A percentile compares a stretch with the other conserved stretches of the same genome.
Evolutionary conservation across 495 filamentous ascomycete species (phyloP).

Genomic region (Xylaria longipes): DNA sequence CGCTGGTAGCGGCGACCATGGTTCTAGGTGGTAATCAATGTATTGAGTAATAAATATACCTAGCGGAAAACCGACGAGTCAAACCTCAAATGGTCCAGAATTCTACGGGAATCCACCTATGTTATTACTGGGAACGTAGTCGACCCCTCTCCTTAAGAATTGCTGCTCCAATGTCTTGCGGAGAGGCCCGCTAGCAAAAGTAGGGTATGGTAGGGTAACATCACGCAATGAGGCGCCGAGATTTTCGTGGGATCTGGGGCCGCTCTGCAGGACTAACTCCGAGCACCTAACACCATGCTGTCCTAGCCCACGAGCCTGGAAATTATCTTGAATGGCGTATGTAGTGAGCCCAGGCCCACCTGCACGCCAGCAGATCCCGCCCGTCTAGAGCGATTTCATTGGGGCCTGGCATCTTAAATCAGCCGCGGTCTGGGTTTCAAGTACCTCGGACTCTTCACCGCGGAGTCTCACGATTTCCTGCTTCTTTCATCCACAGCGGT

Average conservation of each 20-base stretch:
- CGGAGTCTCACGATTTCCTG: background rate
- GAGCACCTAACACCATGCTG: background rate
- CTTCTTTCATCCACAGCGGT: background rate
- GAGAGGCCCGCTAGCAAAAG: background rate
- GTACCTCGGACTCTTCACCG: conserved; percentile 4
- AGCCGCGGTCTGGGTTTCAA: background rate
- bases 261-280: background rate
- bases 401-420: background rate
- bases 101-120: conserved; percentile 10
- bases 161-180: conserved; percentile 6
- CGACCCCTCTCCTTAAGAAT: conserved; percentile 16
- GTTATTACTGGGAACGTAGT: conserved; percentile 9
- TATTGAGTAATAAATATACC: background rate
- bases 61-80: conserved; percentile 10
- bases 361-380: conserved; percentile 11
- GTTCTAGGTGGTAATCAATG: background rate
- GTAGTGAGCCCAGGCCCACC: conserved; percentile 8
- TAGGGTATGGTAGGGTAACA: conserved; percentile 5
- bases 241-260: background rate
- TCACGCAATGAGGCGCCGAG: conserved; percentile 9
- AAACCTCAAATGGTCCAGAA: background rate
- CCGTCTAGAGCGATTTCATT: conserved; percentile 8
- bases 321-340: conserved; percentile 1
- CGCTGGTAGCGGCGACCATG: conserved; percentile 27
- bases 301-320: background rate